Base-by-base conservation (phyloP, 2,329 filamentous ascomycete species). In the Anthostomella pinea region DNA sequence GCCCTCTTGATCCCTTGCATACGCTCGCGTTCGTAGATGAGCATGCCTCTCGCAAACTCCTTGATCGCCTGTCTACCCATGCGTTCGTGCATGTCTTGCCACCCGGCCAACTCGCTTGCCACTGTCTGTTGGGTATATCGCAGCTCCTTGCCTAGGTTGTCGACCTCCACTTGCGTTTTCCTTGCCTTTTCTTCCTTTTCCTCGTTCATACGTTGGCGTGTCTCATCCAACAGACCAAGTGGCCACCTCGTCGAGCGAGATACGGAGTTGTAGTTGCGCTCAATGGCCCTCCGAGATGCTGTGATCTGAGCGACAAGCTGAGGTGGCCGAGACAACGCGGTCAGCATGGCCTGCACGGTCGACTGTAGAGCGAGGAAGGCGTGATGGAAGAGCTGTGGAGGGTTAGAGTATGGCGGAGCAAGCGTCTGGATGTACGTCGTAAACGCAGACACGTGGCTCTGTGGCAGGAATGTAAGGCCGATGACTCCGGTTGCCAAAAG, bases 71-170 rank as follows among this genome's bases (percentile, higher is more conserved):
- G 77, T 43, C 81, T 71, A 2, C 86, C 89, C 66, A 87, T 80
- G 53, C 77, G 79, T 49, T 88, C 87, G 55, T 95, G 81, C 67
- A 89, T 79, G 25, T 94, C 88, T 56, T 95, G 90, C 88, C 93
- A 98, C 11, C 87, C 89, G 1, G 93, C 93, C 38, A 98, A 64
- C 66, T 98, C 93, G 2, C 81, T 76, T 6, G 94, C 91, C 16
- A 97, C 91, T 10, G 91, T 88, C 62, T 94, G 87, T 65, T 96
- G 91, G 30, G 90, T 95, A 62, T 93, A 95, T 32, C 88, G 72
- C 37, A 98, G 68, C 63, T 98, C 93, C 33, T 79, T 79, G 0
- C 84, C 83, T n/a, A 95, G 64, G 27, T 80, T 77, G 14, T 83
- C 77, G 8, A 87, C 76, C 57, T 96, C 87, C 13, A 72, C 64